Conservation (phyloP, 2,329 filamentous ascomycete species). For the Fusarium hainanense region DNA sequence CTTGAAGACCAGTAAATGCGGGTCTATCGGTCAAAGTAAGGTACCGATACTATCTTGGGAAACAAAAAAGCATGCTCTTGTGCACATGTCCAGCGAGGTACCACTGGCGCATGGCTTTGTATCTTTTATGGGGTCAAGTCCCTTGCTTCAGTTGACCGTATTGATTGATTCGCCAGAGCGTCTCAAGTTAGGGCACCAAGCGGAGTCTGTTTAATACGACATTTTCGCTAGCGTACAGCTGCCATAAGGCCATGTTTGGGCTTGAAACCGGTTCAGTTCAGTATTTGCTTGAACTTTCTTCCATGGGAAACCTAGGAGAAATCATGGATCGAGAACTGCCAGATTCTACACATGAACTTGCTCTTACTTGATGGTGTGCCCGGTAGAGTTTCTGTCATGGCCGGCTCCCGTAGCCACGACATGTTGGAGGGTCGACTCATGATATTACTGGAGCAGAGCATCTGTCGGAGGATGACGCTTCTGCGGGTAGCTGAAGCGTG, state of each 20-base stretch:
- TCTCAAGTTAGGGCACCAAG: conserved; percentile 26
- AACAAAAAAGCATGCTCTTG: conserved; percentile 7
- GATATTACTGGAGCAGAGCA: conserved; percentile 37
- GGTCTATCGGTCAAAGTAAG: conserved; percentile 30
- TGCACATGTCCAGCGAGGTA: conserved; percentile 29
- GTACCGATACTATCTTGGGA: conserved; percentile 37
- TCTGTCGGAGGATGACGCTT: conserved; percentile 38
- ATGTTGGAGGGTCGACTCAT: conserved; percentile 41
- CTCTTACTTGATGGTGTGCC: conserved; percentile 16
- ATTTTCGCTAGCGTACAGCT: conserved; percentile 35
- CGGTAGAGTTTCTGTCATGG: conserved; percentile 20
- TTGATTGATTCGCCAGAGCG: conserved; percentile 38
- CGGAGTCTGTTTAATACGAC: conserved; percentile 41
- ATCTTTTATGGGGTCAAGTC: conserved; percentile 22
- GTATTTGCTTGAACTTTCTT: conserved; percentile 16
- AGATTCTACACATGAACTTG: conserved; percentile 24
- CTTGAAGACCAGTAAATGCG: conserved; percentile 10
- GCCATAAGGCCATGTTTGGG: conserved; percentile 34
- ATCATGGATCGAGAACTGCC: conserved; percentile 9
- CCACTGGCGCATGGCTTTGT: conserved; percentile 17
- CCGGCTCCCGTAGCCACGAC: conserved; percentile 21
- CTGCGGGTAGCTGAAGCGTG: conserved; percentile 39
- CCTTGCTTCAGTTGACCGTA: conserved; percentile 22
- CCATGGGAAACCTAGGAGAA: conserved; percentile 2
- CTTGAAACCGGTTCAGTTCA: conserved; percentile 16